Evolutionary conservation across 2,329 filamentous ascomycete species (phyloP).

Genomic region (Apiospora saccharicola): DNA sequence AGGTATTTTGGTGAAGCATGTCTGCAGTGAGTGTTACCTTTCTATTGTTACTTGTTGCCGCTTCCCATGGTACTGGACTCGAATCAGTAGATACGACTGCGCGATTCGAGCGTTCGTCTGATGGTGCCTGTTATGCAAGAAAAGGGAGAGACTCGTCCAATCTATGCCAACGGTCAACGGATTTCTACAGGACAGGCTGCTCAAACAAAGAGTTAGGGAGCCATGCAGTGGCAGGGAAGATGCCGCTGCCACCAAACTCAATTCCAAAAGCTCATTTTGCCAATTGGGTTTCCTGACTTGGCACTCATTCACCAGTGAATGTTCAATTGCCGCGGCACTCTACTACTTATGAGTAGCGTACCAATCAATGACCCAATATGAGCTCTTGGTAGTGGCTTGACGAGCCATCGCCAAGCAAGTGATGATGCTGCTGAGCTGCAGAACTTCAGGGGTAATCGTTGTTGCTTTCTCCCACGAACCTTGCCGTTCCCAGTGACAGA

Average conservation of each 20-base stretch:
- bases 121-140: neutral
- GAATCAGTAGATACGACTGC: neutral
- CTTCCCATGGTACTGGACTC: neutral
- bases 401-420: neutral
- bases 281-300: neutral
- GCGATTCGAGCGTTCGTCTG: neutral
- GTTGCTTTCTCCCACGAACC: neutral
- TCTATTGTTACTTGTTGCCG: too few species aligned
- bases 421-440: neutral
- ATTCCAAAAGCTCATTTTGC: neutral
- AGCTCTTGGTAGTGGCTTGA: neutral
- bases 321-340: neutral
- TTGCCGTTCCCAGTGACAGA: neutral
- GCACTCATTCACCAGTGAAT: neutral
- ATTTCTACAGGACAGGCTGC: neutral
- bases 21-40: too few species aligned
- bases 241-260: neutral
- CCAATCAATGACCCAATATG: neutral
- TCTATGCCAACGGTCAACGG: neutral
- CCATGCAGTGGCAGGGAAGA: neutral
- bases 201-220: neutral
- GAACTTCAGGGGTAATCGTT: neutral
- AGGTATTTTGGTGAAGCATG: too few species aligned
- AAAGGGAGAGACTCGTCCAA: neutral
- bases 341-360: neutral